Evolutionary conservation across 192 early-diverging fungal species (phyloP), one percentile per base, ranked within the genome.

Genomic region (Coemansia sp.): DNA sequence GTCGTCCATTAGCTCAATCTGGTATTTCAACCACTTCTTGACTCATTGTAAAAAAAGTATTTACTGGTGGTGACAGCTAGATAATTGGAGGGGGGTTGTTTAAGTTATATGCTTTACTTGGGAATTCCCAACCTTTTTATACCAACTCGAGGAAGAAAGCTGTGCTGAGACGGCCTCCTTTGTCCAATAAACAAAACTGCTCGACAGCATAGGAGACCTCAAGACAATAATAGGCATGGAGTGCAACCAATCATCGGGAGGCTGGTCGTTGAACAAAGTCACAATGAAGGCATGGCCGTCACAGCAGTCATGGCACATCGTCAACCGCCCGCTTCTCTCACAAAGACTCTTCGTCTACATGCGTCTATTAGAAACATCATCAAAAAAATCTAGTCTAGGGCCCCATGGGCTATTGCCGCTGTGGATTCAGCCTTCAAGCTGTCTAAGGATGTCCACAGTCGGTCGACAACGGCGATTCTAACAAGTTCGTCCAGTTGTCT

Each of bases 401-500:
- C 56, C n/a, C 39, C 36, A 21, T 19, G 35, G 27, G 61, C 61
- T 13, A 60, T 60, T 1, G 59, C 35, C 10, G 59, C 59, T 4
- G 59, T 3, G 35, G 59, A 68, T 6, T 70, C 67, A 1, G 48
- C 21, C 24, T 77, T 82, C 17, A 83, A 46, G 4, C 24, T 36
- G 34, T 70, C 59, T 4, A 83, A 64, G 3, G 75, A 59, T 6
- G 8, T 29, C 60, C 75, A 69, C 41, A 83, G 72, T 44, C 45
- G 68, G 39, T 72, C 63, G 1, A 69, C 72, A 56, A 83, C 74
- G 13, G 35, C 42, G 6, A 77, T 68, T 6, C 80, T 72, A 24
- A 78, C 73, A 17, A 59, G 62, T 36, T 70, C 56, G 50, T 83
- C 80, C 53, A 83, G 66, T 29, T 34, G 56, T 33, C 44, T 66